Evolutionary conservation across 306 rosid species (phyloP).

Genomic region (Pyrus communis): DNA sequence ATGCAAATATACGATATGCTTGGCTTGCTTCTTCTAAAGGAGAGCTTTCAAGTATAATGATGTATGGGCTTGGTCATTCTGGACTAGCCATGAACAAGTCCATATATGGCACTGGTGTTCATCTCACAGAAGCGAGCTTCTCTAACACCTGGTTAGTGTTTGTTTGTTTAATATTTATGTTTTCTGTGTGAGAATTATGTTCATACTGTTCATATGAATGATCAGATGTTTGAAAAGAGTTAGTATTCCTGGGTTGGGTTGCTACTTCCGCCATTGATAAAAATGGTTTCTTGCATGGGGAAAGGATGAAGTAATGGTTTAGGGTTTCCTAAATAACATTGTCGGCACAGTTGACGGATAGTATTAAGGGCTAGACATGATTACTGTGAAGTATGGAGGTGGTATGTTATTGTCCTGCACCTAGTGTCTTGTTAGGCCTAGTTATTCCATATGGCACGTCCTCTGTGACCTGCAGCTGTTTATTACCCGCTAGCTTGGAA

Average conservation of each 20-base stretch:
- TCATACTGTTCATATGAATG: not conserved
- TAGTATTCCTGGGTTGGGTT: not conserved
- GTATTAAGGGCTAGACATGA: not conserved
- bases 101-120: conserved; percentile 59
- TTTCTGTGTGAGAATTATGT: not conserved
- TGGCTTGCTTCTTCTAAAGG: conserved; percentile 70
- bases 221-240: not conserved
- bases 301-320: not conserved
- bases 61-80: conserved; percentile 66
- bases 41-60: conserved; percentile 46
- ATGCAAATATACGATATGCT: conserved; percentile 67
- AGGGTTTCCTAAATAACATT: not conserved
- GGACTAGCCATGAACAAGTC: conserved; percentile 39
- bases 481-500: not conserved
- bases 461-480: not conserved
- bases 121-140: conserved; percentile 48
- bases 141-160: conserved; percentile 47
- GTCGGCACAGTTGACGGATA: conserved; percentile 1
- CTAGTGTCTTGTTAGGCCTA: not conserved
- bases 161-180: not conserved
- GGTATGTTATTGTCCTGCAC: not conserved
- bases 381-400: not conserved
- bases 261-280: not conserved
- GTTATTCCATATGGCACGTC: not conserved
- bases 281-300: not conserved